A percentile compares a stretch with the other conserved stretches of the same genome.
Conservation (phyloP, 2,329 filamentous ascomycete species). For the Phaeosphaeriaceae sp. region DNA sequence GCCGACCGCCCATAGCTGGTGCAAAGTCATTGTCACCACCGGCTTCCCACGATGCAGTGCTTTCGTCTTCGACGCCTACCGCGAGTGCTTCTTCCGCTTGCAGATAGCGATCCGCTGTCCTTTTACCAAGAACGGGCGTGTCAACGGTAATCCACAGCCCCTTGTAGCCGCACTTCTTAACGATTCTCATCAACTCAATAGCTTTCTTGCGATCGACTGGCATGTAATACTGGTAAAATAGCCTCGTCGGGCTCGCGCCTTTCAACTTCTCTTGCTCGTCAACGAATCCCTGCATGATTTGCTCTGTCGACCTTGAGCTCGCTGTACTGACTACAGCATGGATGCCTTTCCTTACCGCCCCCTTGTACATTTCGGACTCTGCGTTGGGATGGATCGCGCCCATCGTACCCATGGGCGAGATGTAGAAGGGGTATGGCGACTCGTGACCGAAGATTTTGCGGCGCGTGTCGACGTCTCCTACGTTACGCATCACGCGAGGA, state of each 20-base stretch:
- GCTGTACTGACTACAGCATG: constrained; percentile 47
- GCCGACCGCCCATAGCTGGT: constrained; percentile 62
- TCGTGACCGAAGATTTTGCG: constrained; percentile 45
- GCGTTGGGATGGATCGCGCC: constrained; percentile 45
- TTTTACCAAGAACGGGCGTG: constrained; percentile 43
- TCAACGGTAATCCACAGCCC: constrained; percentile 48
- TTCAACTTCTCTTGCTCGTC: constrained; percentile 34
- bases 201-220: constrained; percentile 40
- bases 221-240: constrained; percentile 50
- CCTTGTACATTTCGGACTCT: constrained; percentile 46
- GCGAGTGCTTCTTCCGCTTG: constrained; percentile 58
- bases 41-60: constrained; percentile 58
- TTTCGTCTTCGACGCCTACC: constrained; percentile 59
- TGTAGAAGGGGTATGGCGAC: constrained; percentile 47
- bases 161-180: constrained; percentile 41
- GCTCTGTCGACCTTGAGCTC: constrained; percentile 37
- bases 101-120: constrained; percentile 42
- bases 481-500: constrained; percentile 45
- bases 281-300: constrained; percentile 41
- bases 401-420: constrained; percentile 48
- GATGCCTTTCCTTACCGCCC: constrained; percentile 43
- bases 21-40: constrained; percentile 63
- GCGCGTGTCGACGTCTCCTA: constrained; percentile 39
- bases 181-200: constrained; percentile 40
- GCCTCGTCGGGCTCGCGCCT: constrained; percentile 31